These are phyloP conservation scores for Poa annua DNA, from an alignment of 176 grass and related monocot species.

Conservation along the genomic window DNA sequence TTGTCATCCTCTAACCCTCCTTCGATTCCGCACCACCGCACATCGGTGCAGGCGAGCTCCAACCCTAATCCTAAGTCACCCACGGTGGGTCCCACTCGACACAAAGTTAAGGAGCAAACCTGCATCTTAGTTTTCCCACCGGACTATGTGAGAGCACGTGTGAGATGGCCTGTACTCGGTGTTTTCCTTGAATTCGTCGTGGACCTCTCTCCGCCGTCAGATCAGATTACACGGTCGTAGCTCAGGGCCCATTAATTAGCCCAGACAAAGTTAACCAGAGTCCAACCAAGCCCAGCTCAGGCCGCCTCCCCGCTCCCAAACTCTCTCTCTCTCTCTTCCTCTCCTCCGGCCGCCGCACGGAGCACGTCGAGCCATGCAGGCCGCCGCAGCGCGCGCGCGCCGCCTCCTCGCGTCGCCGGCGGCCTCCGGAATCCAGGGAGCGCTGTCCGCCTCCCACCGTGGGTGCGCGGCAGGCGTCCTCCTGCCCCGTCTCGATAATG, in stretches of 20 bases:
- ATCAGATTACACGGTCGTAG: background rate
- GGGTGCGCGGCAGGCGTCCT: background rate
- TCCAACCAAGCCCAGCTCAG: slow-evolving; percentile 11
- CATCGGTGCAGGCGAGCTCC: too few relatives aligned
- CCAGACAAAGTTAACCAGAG: background rate
- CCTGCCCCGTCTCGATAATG: slow-evolving; percentile 29
- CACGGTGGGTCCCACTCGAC: too few relatives aligned
- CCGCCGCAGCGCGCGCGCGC: slow-evolving; percentile 51
- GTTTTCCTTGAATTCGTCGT: too few relatives aligned
- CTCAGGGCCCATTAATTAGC: background rate
- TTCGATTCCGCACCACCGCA: too few relatives aligned
- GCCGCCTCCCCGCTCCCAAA: background rate
- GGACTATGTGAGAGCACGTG: too few relatives aligned
- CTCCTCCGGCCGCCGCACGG: slow-evolving; percentile 40
- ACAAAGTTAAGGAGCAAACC: too few relatives aligned
- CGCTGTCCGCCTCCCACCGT: background rate
- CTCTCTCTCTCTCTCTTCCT: background rate
- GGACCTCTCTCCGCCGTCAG: too few relatives aligned
- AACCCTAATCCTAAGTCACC: too few relatives aligned
- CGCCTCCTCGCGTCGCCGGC: slow-evolving; percentile 43
- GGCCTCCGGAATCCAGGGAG: slow-evolving; percentile 16
- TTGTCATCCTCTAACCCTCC: too few relatives aligned
- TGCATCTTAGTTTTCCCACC: too few relatives aligned
- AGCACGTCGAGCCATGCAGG: slow-evolving; percentile 44
- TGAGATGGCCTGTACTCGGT: too few relatives aligned